Percentiles rank a stretch among this genome's conserved stretches.
Evolutionary conservation across 192 early-diverging fungal genomes (phyloP).

Genomic region (Coemansia sp.): DNA sequence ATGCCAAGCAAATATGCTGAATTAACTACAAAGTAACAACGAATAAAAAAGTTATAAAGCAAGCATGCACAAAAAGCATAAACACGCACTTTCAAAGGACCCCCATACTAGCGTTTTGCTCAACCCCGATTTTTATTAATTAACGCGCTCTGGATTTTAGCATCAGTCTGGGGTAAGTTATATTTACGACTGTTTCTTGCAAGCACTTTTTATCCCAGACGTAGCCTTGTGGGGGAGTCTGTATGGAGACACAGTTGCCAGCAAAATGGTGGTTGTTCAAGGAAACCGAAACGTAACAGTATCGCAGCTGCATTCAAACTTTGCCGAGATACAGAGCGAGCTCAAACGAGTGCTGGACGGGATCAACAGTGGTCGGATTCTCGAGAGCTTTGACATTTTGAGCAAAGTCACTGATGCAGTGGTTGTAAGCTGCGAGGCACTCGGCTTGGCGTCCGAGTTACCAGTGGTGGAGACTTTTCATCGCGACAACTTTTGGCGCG

Average conservation of each 20-base stretch:
- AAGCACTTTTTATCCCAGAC: too few relatives aligned
- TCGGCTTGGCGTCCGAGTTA: conserved; percentile 65
- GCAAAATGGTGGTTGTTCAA: not conserved
- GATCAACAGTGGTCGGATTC: conserved; percentile 60
- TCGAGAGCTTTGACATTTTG: conserved; percentile 70
- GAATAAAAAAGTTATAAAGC: not conserved
- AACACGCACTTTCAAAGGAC: not conserved
- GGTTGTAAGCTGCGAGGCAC: conserved; percentile 65
- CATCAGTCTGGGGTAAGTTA: too few relatives aligned
- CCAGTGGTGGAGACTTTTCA: conserved; percentile 61
- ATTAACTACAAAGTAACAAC: conserved; percentile 1
- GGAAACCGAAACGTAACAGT: conserved; percentile 22
- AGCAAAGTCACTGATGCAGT: conserved; percentile 65
- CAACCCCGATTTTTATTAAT: not conserved
- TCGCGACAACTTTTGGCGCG: conserved; percentile 69
- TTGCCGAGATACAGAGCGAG: conserved; percentile 62
- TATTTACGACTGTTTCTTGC: too few relatives aligned
- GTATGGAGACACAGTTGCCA: not conserved
- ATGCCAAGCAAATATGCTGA: not conserved
- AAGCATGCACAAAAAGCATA: not conserved
- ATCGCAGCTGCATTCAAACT: conserved; percentile 45
- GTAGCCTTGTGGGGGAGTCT: not conserved
- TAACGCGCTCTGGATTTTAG: not conserved
- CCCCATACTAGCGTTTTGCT: not conserved
- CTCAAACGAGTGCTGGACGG: conserved; percentile 66